phyloP scores from a whole-genome alignment of 2,329 filamentous ascomycete genomes.

The Bertia moriformis region DNA sequence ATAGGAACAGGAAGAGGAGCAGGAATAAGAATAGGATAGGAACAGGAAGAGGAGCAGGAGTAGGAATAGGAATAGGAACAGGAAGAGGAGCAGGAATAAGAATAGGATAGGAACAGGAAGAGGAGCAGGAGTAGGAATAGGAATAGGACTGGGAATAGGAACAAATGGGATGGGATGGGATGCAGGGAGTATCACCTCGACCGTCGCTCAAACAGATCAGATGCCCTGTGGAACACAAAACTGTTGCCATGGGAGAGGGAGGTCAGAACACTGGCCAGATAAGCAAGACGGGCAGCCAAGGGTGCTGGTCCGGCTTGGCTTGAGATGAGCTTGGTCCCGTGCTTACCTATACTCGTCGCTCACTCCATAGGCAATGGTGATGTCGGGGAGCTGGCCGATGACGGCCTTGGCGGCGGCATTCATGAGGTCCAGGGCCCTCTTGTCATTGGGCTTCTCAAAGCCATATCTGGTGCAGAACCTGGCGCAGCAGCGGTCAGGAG shows the following conservation, averaged over 20 bases:
- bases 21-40: too few species aligned
- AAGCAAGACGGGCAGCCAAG: constrained; percentile 8
- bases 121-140: too few species aligned
- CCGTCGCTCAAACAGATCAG: constrained; percentile 71
- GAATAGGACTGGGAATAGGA: too few species aligned
- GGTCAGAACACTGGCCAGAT: constrained; percentile 4
- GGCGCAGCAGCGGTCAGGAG: constrained; percentile 7
- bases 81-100: too few species aligned
- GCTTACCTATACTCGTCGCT: constrained; percentile 78
- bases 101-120: too few species aligned
- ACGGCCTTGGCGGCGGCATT: constrained; percentile 80
- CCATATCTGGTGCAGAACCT: constrained; percentile 71
- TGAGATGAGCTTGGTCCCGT: too few species aligned
- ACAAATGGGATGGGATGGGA: too few species aligned
- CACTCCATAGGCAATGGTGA: constrained; percentile 78
- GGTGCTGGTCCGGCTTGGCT: neutral
- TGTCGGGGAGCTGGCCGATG: constrained; percentile 68
- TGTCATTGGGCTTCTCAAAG: constrained; percentile 88
- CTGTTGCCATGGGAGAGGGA: constrained; percentile 28
- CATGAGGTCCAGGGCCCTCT: constrained; percentile 78
- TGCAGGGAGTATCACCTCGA: too few species aligned
- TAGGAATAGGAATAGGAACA: too few species aligned
- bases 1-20: too few species aligned
- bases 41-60: too few species aligned
- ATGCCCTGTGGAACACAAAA: constrained; percentile 77